Conservation (phyloP, 176 grass and related monocot species). For the Bothriochloa decipiens region DNA sequence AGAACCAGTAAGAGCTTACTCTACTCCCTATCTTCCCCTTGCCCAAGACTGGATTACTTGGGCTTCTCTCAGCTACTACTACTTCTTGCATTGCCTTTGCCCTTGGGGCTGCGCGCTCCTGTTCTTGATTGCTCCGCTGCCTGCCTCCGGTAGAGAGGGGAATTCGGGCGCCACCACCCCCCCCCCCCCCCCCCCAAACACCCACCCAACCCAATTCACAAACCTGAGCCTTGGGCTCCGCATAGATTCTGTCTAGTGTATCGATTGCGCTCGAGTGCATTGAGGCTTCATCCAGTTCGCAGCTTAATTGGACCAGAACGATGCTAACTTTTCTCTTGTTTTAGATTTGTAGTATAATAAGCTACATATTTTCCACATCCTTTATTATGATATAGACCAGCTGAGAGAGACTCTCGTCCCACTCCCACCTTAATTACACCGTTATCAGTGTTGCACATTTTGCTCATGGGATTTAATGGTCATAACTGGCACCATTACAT, state of each 20-base stretch:
- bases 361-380: not conserved
- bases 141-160: not conserved
- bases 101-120: not conserved
- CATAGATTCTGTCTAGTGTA: not conserved
- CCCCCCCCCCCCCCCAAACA: no score
- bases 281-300: not conserved
- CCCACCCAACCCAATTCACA: not conserved
- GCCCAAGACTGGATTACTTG: not conserved
- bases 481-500: not conserved
- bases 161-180: no score
- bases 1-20: constrained; percentile 46
- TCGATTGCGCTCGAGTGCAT: not conserved
- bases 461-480: not conserved
- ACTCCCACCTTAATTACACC: not conserved
- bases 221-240: not conserved
- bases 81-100: constrained; percentile 30
- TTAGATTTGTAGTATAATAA: not conserved
- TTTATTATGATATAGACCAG: not conserved
- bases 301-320: not conserved
- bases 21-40: not conserved
- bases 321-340: not conserved
- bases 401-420: not conserved
- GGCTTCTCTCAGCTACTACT: not conserved
- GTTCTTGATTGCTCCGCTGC: not conserved
- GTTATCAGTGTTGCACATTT: not conserved